Base-by-base conservation (phyloP, 148 eudicot genomes). In the Nyssa sinensis region DNA sequence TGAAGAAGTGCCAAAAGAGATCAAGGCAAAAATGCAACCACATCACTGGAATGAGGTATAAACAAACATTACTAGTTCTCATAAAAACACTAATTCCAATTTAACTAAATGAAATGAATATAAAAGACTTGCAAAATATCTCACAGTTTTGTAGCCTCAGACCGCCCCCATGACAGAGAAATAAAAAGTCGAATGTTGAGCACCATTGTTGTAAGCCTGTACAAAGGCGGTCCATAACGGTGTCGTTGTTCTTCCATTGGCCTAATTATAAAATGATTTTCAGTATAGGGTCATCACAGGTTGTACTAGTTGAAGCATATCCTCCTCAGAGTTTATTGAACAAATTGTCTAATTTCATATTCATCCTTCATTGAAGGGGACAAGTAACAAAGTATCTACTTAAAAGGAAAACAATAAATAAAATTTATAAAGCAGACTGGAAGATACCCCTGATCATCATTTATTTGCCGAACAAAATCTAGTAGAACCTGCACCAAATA, bases 211-310 rank as follows among this genome's bases (percentile, higher is more conserved):
- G 99, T 90, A 67, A 95, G 97, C 81, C 89, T 87, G 87, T 95
- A 95, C 77, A 95, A 81, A 81, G 96, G 94, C 67, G 99, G 99
- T 75, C 99, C 99, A 81, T 95, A 95, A 34, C 99, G 92, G 29
- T 92, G 88, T 49, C 99, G 84, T 78, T 95, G 99, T 79, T 95
- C 99, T 80, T 95, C 99, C 99, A 95, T 95, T 75, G 99, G 99
- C 86, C 99, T 95, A 83, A 24, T 75, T 16, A 75, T 25, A 37
- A 44, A 30, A 17, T 37, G 65, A 64, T 44, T 76, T 35, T 67
- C 47, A 73, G 64, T 11, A 37, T 59, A 62, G 69, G 24, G 60
- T 25, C 51, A 31, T 53, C 0, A 35, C 9, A 72, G 51, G 44
- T n/a, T 71, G 28, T 19, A 59, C 3, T 59, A 77, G 12, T 57